A percentile compares a stretch with the other conserved stretches of the same genome.
These are phyloP conservation scores for Neopestalotiopsis clavispora DNA, from an alignment of 2,329 filamentous ascomycete genomes.

Conservation along the genomic window DNA sequence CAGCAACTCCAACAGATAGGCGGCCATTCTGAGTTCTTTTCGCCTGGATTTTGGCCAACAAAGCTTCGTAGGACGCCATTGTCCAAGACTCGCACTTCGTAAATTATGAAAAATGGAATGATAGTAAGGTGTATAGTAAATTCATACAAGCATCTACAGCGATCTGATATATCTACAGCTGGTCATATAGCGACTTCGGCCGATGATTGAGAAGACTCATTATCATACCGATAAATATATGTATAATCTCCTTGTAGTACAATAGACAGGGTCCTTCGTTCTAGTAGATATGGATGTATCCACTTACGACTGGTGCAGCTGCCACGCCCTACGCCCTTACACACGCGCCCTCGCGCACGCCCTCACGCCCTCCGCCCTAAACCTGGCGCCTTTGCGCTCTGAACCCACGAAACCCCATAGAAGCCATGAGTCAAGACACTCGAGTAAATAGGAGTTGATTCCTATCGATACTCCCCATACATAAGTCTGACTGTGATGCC, in stretches of 20 bases:
- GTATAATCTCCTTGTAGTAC: neutral
- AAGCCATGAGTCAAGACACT: too few species aligned
- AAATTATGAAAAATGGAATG: neutral
- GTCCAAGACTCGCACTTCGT: neutral
- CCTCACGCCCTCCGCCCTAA: neutral
- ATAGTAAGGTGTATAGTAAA: neutral
- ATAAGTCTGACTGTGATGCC: too few species aligned
- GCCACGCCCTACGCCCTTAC: neutral
- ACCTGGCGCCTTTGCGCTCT: too few species aligned
- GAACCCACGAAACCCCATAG: too few species aligned
- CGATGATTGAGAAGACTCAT: neutral
- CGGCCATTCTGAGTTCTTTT: constrained; percentile 73
- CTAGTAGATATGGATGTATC: neutral
- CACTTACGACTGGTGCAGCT: neutral
- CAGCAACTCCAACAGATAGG: constrained; percentile 77
- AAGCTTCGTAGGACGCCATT: neutral
- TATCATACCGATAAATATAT: neutral
- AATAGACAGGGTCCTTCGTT: too few species aligned
- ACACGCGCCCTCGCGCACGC: neutral
- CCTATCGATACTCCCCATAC: too few species aligned
- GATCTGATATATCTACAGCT: neutral
- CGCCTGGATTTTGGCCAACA: constrained; percentile 54
- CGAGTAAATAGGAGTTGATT: too few species aligned
- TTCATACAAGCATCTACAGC: neutral
- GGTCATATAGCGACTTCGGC: neutral